phyloP scores from a whole-genome alignment of 352 stramenopile genomes.

The Globisporangium echinulatum region DNA sequence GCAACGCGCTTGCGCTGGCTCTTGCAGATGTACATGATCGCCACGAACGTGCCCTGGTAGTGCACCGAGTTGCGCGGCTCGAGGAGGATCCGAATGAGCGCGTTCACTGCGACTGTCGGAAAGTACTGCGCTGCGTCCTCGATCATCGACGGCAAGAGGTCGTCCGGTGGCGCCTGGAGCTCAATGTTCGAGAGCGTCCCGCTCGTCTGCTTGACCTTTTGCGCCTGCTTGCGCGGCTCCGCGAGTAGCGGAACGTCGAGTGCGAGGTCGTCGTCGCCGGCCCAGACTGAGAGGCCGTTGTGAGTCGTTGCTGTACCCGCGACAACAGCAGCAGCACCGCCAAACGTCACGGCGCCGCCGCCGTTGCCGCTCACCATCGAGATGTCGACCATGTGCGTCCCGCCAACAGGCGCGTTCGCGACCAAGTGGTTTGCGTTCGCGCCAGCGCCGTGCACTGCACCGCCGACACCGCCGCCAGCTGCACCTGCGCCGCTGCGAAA shows the following conservation, averaged over 20 bases:
- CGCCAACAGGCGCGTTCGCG: slow-evolving; percentile 10
- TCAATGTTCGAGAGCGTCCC: slow-evolving; percentile 55
- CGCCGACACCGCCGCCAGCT: slow-evolving; percentile 25
- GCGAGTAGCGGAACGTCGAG: slow-evolving; percentile 41
- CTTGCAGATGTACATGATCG: slow-evolving; percentile 99
- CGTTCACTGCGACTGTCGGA: slow-evolving; percentile 94
- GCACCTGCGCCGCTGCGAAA: slow-evolving; percentile 24
- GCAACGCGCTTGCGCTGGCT: slow-evolving; percentile 92
- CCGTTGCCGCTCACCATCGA: slow-evolving; percentile 17
- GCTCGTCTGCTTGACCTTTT: slow-evolving; percentile 73
- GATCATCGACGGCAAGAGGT: slow-evolving; percentile 80
- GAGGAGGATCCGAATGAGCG: slow-evolving; percentile 96
- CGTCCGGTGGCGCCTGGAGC: slow-evolving; percentile 59
- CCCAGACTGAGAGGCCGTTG: slow-evolving; percentile 1
- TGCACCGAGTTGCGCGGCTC: slow-evolving; percentile 95
- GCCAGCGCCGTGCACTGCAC: slow-evolving; percentile 19
- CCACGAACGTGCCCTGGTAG: slow-evolving; percentile 96
- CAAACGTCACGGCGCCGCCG: slow-evolving; percentile 16
- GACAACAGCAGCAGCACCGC: slow-evolving; percentile 10
- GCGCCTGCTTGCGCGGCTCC: slow-evolving; percentile 42
- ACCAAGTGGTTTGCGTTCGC: slow-evolving; percentile 14
- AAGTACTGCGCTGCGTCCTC: slow-evolving; percentile 92
- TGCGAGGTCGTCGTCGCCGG: slow-evolving; percentile 40
- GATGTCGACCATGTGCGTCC: slow-evolving; percentile 13
- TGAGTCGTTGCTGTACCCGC: slow-evolving; percentile 18